A percentile compares a stretch with the other conserved stretches of the same genome.
phyloP scores from a whole-genome alignment of 1,139 yeast genomes.

The Suhomyces yuchorum region DNA sequence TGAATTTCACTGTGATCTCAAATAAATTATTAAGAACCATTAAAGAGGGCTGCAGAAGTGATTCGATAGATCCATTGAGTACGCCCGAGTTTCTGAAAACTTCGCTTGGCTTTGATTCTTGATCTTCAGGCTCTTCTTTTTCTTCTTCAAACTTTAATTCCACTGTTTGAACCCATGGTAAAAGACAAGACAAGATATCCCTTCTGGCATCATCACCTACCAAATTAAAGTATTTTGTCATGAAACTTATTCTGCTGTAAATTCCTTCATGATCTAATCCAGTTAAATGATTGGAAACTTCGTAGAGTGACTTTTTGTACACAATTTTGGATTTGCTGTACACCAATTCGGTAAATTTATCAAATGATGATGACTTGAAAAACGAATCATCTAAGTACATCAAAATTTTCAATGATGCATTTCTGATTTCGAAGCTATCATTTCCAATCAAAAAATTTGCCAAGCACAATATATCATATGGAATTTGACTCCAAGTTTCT shows the following conservation, averaged over 20 bases:
- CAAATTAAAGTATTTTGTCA: constrained; percentile 67
- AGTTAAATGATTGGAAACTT: constrained; percentile 65
- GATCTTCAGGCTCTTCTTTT: constrained; percentile 26
- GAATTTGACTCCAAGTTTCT: constrained; percentile 40
- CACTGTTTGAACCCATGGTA: constrained; percentile 90
- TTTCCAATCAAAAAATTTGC: constrained; percentile 73
- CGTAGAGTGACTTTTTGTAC: constrained; percentile 74
- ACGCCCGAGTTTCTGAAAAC: not conserved
- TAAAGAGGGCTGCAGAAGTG: constrained; percentile 45
- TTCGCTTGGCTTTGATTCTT: constrained; percentile 8
- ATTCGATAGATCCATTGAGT: not conserved
- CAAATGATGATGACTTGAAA: constrained; percentile 41
- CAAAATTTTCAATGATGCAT: constrained; percentile 61
- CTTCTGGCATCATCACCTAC: constrained; percentile 61
- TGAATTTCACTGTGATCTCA: constrained; percentile 79
- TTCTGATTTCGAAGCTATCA: constrained; percentile 58
- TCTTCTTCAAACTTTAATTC: constrained; percentile 50
- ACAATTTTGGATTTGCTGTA: constrained; percentile 70
- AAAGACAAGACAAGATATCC: constrained; percentile 74
- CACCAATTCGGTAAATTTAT: constrained; percentile 59
- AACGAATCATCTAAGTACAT: constrained; percentile 56
- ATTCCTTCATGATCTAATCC: constrained; percentile 59
- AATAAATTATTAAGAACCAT: constrained; percentile 84
- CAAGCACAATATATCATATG: constrained; percentile 62
- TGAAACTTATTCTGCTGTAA: constrained; percentile 65